Evolutionary conservation across 1,139 yeast genomes (phyloP).

Genomic region (Saccharomyces hybrid): DNA sequence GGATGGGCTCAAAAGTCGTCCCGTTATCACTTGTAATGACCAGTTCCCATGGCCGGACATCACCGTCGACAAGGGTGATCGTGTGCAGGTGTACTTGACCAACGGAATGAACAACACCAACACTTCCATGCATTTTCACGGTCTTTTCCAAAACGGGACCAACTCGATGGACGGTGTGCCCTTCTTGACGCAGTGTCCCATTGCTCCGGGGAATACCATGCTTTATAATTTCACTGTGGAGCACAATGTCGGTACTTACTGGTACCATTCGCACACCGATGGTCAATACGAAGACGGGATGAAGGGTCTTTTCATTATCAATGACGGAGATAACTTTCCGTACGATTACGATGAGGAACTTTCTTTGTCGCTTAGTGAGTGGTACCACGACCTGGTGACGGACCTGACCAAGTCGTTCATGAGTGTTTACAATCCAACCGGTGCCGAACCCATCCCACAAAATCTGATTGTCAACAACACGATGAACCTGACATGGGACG

Average conservation of each 20-base stretch:
- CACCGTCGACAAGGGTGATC: slow-evolving; percentile 66
- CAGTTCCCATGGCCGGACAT: slow-evolving; percentile 82
- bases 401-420: no score
- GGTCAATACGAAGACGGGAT: slow-evolving; percentile 91
- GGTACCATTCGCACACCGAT: slow-evolving; percentile 90
- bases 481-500: no score
- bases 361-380: no score
- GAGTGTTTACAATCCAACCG: no score
- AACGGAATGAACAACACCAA: slow-evolving; percentile 62
- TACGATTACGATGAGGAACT: no score
- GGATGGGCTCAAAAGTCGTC: slow-evolving; percentile 61
- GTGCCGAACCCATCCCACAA: no score
- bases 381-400: no score
- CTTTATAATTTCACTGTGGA: slow-evolving; percentile 73
- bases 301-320: slow-evolving; percentile 71
- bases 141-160: slow-evolving; percentile 71
- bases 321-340: slow-evolving; percentile 33
- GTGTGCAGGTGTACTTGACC: slow-evolving; percentile 57
- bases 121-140: slow-evolving; percentile 87
- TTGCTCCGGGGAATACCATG: slow-evolving; percentile 63
- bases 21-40: slow-evolving; percentile 73
- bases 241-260: slow-evolving; percentile 78
- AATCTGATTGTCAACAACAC: no score
- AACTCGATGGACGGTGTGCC: slow-evolving; percentile 85
- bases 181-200: slow-evolving; percentile 80